A percentile compares a stretch with the other conserved stretches of the same genome.
phyloP scores from a whole-genome alignment of 371 early-diverging fungal species.

The Cokeromyces recurvatus region DNA sequence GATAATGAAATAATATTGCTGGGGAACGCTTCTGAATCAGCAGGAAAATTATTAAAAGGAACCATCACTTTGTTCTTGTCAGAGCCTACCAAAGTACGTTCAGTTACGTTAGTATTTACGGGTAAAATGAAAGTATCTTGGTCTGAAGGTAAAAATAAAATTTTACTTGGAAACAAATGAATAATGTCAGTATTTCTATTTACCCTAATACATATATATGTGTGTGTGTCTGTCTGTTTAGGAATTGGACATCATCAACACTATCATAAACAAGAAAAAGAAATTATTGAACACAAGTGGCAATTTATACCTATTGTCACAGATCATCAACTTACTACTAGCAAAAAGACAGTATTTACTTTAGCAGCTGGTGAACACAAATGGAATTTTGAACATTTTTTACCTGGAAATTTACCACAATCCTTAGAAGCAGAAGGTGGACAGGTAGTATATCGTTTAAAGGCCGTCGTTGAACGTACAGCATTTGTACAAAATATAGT shows the following conservation, averaged over 20 bases:
- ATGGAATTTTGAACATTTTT: conserved; percentile 25
- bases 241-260: conserved; percentile 28
- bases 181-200: neutral
- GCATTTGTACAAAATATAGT: conserved; percentile 21
- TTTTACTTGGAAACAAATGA: too few species aligned
- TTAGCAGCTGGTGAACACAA: conserved; percentile 18
- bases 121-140: conserved; percentile 32
- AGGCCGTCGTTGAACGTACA: conserved; percentile 19
- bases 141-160: conserved; percentile 28
- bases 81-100: conserved; percentile 24
- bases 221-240: too few species aligned
- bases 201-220: neutral
- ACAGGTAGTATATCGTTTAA: conserved; percentile 17
- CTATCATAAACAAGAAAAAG: conserved; percentile 20
- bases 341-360: conserved; percentile 10
- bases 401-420: conserved; percentile 30
- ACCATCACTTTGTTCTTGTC: conserved; percentile 8
- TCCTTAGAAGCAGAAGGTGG: conserved; percentile 25
- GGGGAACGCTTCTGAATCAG: conserved; percentile 10
- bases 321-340: conserved; percentile 8
- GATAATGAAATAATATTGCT: conserved; percentile 25
- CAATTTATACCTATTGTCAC: conserved; percentile 18
- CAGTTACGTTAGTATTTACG: conserved; percentile 16
- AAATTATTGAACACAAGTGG: conserved; percentile 20
- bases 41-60: conserved; percentile 23